Conservation (phyloP, 2,329 filamentous ascomycete species). For the Cladosporium phlei region DNA sequence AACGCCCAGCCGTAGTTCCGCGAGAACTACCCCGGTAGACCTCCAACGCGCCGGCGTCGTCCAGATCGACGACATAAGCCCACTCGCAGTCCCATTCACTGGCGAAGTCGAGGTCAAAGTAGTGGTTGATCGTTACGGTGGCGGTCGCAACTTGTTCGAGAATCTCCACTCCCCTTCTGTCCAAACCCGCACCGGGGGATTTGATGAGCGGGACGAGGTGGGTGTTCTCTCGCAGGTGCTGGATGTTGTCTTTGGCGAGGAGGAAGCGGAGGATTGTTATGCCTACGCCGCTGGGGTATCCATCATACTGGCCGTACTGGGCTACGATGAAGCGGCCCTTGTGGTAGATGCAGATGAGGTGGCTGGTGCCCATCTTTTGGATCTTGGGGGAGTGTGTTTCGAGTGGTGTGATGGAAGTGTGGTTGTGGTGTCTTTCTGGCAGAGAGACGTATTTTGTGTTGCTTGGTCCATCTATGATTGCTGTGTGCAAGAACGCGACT, state of each 20-base stretch:
- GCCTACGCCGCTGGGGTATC: slow-evolving; percentile 22
- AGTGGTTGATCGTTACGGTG: neutral
- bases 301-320: slow-evolving; percentile 30
- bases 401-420: no score
- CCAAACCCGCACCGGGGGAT: neutral
- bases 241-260: slow-evolving; percentile 19
- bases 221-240: slow-evolving; percentile 19
- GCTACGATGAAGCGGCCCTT: slow-evolving; percentile 21
- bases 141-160: no score
- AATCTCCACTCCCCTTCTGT: neutral
- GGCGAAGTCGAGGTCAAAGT: slow-evolving; percentile 20
- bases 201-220: neutral
- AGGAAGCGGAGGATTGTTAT: slow-evolving; percentile 24
- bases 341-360: slow-evolving; percentile 22
- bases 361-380: slow-evolving; percentile 22
- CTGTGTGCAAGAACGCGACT: no score
- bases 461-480: no score
- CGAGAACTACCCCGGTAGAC: no score
- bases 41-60: slow-evolving; percentile 17
- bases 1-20: no score
- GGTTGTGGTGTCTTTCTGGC: no score
- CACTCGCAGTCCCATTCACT: slow-evolving; percentile 26
- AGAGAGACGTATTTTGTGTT: no score
- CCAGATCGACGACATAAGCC: slow-evolving; percentile 28
- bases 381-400: no score